A percentile compares a stretch with the other conserved stretches of the same genome.
phyloP scores from a whole-genome alignment of 441 rosid species.

The Pelargonium myrrhifolium region DNA sequence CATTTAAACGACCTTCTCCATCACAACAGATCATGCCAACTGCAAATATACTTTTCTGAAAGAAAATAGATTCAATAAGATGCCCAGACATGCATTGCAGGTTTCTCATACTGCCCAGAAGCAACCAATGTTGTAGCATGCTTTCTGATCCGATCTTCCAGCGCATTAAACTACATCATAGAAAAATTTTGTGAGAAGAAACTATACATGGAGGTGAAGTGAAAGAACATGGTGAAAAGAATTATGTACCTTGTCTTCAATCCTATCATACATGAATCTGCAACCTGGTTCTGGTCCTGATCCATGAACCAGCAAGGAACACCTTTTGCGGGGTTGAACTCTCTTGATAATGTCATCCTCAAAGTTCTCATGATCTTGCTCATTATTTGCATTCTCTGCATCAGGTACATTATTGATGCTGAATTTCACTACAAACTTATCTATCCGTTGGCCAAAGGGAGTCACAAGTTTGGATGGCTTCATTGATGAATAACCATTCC shows the following conservation, averaged over 20 bases:
- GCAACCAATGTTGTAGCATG: constrained; percentile 49
- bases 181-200: constrained; percentile 17
- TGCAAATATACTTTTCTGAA: constrained; percentile 75
- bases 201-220: constrained; percentile 15
- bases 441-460: constrained; percentile 67
- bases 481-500: constrained; percentile 54
- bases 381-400: constrained; percentile 32
- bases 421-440: constrained; percentile 64
- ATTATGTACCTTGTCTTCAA: constrained; percentile 65
- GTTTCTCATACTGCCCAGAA: constrained; percentile 67
- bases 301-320: constrained; percentile 51
- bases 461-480: constrained; percentile 56
- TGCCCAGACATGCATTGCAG: constrained; percentile 26
- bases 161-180: constrained; percentile 50
- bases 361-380: constrained; percentile 27
- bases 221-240: constrained; percentile 16
- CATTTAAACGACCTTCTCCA: constrained; percentile 90
- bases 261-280: constrained; percentile 82
- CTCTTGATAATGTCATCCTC: constrained; percentile 76
- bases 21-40: constrained; percentile 97
- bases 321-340: constrained; percentile 52
- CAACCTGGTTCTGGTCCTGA: constrained; percentile 74
- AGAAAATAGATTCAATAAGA: constrained; percentile 30
- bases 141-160: constrained; percentile 61
- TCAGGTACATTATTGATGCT: constrained; percentile 40